Evolutionary conservation across 805 yeast species (phyloP), one percentile per base, ranked within the genome.

Genomic region (Saccharomycopsis javanensis): DNA sequence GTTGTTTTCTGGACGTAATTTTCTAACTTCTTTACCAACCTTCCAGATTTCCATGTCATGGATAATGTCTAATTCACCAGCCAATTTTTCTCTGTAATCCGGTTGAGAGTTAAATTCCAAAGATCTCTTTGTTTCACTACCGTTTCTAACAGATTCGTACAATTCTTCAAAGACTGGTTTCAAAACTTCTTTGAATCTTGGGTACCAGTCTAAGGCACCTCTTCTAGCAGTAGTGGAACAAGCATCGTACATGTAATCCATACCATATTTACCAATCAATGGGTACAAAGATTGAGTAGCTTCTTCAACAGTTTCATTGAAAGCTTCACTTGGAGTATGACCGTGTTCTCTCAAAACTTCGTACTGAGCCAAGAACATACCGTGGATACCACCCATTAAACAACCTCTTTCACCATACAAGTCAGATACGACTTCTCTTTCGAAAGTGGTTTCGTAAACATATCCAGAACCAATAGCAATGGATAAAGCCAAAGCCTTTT

Each of bases 231-330:
- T 94, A 72, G 99, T 94, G 67, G 99, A 94, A 80, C 99, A 94
- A 70, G 99, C 99, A 74, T 94, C 98, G 85, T 94, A 94, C 99
- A 94, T 94, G 92, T 94, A 94, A 79, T 94, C 99, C 99, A 94
- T 94, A 80, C 99, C 99, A 83, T 94, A 88, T 79, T 89, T 90
- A 79, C 99, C 99, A 68, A 94, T 76, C 81, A 94, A 85, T 78
- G 99, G 99, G 88, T 94, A 94, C 71, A 94, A 82, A 58, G 98
- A 94, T 81, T 94, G 99, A 64, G 99, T 94, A 66, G 99, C 99
- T 81, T 94, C 99, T 83, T 94, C 99, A 67, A 94, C 99, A 68
- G 99, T 94, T 83, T 94, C 99, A 79, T 94, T 94, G 91, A 94
- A 94, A 69, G 99, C 98, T 82, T 94, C 99, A 61, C 97, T 89